Evolutionary conservation across 2,329 filamentous ascomycete species (phyloP), one percentile per base, ranked within the genome.

Genomic region (Fusarium transvaalense): DNA sequence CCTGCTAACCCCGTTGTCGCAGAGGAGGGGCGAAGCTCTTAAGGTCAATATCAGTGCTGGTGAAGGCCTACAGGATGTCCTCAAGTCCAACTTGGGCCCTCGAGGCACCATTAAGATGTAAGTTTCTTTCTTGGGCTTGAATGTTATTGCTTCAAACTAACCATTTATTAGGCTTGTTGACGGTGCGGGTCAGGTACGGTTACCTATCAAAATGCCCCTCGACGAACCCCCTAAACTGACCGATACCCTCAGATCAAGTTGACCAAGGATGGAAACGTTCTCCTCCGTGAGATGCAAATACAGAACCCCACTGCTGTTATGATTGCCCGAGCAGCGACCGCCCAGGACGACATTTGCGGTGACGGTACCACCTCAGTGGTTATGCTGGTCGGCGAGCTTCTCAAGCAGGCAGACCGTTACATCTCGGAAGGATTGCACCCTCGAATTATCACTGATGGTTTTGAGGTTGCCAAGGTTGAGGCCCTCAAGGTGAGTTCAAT

Each of bases 361-460:
- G 96, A 99, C 80, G 96, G 96, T 76, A 99, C 96, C 75, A 99
- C 96, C 41, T 97, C 94, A 46, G 95, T 97, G 31, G 96, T 99
- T 53, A 84, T 99, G 75, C 83, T 98, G 79, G 94, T 99, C 52
- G 96, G 96, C 79, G 96, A 99, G 85, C 89, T 99, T 64, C 83
- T 99, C 78, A 99, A 98, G 87, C 96, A 99, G 84, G 96, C 96
- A 63, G 92, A 98, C 80, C 89, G 96, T 80, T 94, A 97, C 80
- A 98, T 99, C 77, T 90, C 92, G 14, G 96, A 99, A 82, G 96
- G 96, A n/a, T 85, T 99, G 69, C 96, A 99, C 82, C 96, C 96
- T 48, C 88, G 96, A 75, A 94, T 99, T 70, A 94, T 99, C 79
- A 97, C 95, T 37, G 96, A 99, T 78, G 96, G 96, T 13, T 99